These are phyloP conservation scores for Populus hybrid DNA, from an alignment of 441 rosid species.

Conservation along the genomic window DNA sequence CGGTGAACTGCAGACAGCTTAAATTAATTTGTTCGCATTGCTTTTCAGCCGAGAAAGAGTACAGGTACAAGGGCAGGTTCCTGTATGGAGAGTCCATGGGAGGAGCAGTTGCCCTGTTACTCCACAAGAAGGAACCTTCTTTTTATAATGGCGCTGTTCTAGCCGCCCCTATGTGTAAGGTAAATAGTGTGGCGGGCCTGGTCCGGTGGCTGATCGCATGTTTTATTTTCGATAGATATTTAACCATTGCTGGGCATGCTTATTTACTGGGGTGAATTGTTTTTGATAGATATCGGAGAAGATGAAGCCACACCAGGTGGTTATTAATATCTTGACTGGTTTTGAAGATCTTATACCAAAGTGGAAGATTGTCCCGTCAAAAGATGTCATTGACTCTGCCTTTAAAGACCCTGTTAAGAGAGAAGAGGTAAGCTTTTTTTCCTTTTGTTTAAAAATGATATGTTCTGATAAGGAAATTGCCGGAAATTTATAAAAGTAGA, in stretches of 20 bases:
- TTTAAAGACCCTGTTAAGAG: slow-evolving; percentile 83
- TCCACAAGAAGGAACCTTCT: slow-evolving; percentile 74
- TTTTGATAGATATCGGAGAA: slow-evolving; percentile 78
- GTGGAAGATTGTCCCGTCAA: slow-evolving; percentile 96
- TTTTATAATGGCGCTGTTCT: slow-evolving; percentile 88
- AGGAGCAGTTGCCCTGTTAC: slow-evolving; percentile 84
- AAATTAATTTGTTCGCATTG: background rate
- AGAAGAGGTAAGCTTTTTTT: slow-evolving; percentile 45
- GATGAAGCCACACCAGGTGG: slow-evolving; percentile 88
- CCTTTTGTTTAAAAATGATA: background rate
- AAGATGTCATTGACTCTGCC: slow-evolving; percentile 79
- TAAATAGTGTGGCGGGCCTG: slow-evolving; percentile 9
- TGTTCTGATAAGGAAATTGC: background rate
- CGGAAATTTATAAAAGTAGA: background rate
- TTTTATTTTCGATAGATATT: background rate
- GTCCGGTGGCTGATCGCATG: background rate
- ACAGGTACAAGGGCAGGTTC: slow-evolving; percentile 64
- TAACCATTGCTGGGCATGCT: background rate
- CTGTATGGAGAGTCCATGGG: slow-evolving; percentile 98
- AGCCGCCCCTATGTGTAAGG: slow-evolving; percentile 99
- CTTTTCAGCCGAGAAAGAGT: slow-evolving; percentile 51
- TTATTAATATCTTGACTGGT: slow-evolving; percentile 66
- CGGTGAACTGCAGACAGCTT: background rate
- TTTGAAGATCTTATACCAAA: slow-evolving; percentile 86
- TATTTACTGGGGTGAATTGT: background rate